phyloP scores from a whole-genome alignment of 164 flowering plant species.

The Vitis amurensis region DNA sequence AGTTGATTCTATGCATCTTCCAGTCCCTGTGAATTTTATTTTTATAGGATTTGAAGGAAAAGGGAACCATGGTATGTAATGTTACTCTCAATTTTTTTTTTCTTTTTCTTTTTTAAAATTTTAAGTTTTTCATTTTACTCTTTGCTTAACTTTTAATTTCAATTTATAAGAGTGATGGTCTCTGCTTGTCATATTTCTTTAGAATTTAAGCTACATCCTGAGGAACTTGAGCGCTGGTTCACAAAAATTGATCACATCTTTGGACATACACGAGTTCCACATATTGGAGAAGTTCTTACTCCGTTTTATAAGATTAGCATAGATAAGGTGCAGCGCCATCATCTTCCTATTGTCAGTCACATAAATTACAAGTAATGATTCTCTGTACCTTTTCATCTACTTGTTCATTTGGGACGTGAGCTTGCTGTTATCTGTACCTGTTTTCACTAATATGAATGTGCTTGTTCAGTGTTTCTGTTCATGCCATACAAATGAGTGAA shows the following conservation, averaged over 20 bases:
- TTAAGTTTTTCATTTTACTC: too few species aligned
- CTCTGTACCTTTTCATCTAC: not conserved
- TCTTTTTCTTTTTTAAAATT: not conserved
- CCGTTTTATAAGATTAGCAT: slow-evolving; percentile 72
- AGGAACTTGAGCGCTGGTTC: slow-evolving; percentile 97
- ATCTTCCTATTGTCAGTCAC: slow-evolving; percentile 77
- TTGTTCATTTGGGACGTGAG: slow-evolving; percentile 1
- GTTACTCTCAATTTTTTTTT: not conserved
- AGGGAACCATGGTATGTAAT: slow-evolving; percentile 78
- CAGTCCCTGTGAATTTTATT: slow-evolving; percentile 91
- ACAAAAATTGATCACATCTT: slow-evolving; percentile 88
- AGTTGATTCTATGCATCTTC: slow-evolving; percentile 86
- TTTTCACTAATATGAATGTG: not conserved
- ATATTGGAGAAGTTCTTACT: slow-evolving; percentile 62
- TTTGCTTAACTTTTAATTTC: not conserved
- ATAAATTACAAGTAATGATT: slow-evolving; percentile 76
- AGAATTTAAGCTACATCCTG: slow-evolving; percentile 78
- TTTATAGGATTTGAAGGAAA: slow-evolving; percentile 98
- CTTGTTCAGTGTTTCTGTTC: slow-evolving; percentile 86
- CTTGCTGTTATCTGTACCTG: not conserved
- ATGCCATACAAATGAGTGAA: slow-evolving; percentile 91
- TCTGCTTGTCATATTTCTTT: not conserved
- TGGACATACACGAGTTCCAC: slow-evolving; percentile 87
- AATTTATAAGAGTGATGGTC: not conserved
- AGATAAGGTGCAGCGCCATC: slow-evolving; percentile 60